Conservation (phyloP, 2,329 filamentous ascomycete genomes). For the Hansfordia pulvinata region DNA sequence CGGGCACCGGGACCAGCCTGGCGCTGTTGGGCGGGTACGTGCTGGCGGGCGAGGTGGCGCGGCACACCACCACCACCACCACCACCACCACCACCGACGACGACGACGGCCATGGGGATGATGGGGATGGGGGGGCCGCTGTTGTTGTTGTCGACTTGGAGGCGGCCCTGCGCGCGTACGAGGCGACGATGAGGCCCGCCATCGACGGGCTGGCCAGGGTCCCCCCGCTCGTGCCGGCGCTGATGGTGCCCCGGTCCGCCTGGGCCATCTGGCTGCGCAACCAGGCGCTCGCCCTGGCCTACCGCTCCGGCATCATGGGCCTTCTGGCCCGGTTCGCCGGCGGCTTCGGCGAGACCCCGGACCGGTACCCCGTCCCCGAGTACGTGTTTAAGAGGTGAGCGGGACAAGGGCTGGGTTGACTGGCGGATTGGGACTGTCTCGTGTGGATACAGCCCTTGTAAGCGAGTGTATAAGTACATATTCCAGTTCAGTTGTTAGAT, state of each 20-base stretch:
- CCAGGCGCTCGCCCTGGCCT: conserved; percentile 22
- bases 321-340: too few species aligned
- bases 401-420: too few species aligned
- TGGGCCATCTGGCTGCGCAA: conserved; percentile 32
- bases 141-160: conserved; percentile 17
- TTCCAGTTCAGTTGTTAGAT: too few species aligned
- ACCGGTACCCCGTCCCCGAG: too few species aligned
- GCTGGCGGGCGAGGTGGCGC: conserved; percentile 27
- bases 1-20: conserved; percentile 24
- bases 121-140: too few species aligned
- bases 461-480: too few species aligned
- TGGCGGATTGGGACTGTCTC: too few species aligned
- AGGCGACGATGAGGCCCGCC: conserved; percentile 20
- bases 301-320: conserved; percentile 19
- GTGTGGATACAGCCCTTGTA: too few species aligned
- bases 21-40: conserved; percentile 28
- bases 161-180: conserved; percentile 19
- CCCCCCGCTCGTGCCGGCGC: conserved; percentile 15
- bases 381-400: too few species aligned
- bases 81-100: too few species aligned
- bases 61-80: conserved; percentile 8
- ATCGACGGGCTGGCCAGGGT: conserved; percentile 18
- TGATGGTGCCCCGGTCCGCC: conserved; percentile 28
- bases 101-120: too few species aligned
- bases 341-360: too few species aligned